Evolutionary conservation across 352 stramenopile genomes (phyloP), one percentile per base, ranked within the genome.

Genomic region (Hyaloperonospora brassicae): DNA sequence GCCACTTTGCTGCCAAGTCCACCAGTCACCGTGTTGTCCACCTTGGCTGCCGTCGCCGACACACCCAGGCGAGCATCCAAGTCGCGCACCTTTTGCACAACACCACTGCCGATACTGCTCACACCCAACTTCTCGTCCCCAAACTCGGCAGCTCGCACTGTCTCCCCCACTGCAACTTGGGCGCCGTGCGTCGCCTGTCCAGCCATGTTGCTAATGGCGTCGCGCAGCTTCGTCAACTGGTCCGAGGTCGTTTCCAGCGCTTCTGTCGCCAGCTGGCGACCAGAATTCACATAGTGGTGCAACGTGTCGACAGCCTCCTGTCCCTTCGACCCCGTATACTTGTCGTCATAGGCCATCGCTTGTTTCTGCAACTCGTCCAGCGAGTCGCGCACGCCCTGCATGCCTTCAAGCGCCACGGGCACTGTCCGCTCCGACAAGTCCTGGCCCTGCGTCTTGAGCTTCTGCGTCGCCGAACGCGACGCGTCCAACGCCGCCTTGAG

Each of bases 21-120:
- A 25, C 81, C 81, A 41, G 66, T 89, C 23, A 91, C 73, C 57
- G 85, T 86, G 55, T 76, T 73, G 57, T 91, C 81, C 46, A 91
- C 62, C 40, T 76, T 76, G 34, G 72, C 59, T n/a, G 76, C 78
- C 5, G 66, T 85, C n/a, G 83, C 71, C 23, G 76, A 85, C 38
- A 91, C 73, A 25, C 75, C 75, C 22, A 84, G 64, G 34, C 73
- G 68, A 50, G 69, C 70, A 58, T 88, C 75, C 24, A 86, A 35
- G 5, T 72, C 73, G 36, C 62, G 63, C 12, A 86, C 78, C 36
- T 76, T 81, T 73, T 0, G 65, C 62, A 3, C 71, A 7, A 61
- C 25, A 81, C 75, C 0, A 75, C 70, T 0, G 69, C 75, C 0
- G 74, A 62, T 42, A 87, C 69, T 1, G 77, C 78, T 34, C 56